phyloP scores from a whole-genome alignment of 1,139 yeast genomes.

The Yamadazyma trypodendri region DNA sequence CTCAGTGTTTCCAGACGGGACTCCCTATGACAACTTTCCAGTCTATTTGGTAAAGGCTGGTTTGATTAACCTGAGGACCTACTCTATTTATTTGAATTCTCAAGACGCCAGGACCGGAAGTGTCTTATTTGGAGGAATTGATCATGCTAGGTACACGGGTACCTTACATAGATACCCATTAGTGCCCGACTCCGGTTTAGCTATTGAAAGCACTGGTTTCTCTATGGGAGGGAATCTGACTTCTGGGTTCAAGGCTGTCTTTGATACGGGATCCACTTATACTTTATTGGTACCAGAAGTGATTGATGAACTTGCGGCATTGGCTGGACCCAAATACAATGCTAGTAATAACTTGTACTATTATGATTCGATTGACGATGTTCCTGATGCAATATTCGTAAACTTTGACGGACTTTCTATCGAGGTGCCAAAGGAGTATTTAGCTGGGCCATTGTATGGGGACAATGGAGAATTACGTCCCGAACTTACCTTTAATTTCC shows the following conservation, averaged over 20 bases:
- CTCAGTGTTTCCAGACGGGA: too few species aligned
- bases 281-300: slow-evolving; percentile 22
- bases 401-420: slow-evolving; percentile 33
- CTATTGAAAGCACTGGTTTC: too few species aligned
- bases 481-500: too few species aligned
- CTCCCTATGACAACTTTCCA: slow-evolving; percentile 30
- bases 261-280: slow-evolving; percentile 32
- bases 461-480: too few species aligned
- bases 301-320: slow-evolving; percentile 18
- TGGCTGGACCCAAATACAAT: slow-evolving; percentile 7
- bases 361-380: slow-evolving; percentile 6
- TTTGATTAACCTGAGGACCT: slow-evolving; percentile 24
- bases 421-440: slow-evolving; percentile 21
- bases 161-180: slow-evolving; percentile 14
- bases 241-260: slow-evolving; percentile 24
- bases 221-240: too few species aligned
- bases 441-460: slow-evolving; percentile 6
- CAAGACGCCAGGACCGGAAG: slow-evolving; percentile 29
- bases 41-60: slow-evolving; percentile 25
- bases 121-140: slow-evolving; percentile 51
- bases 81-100: slow-evolving; percentile 31
- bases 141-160: slow-evolving; percentile 36
- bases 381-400: slow-evolving; percentile 19
- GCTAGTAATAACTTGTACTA: slow-evolving; percentile 7
- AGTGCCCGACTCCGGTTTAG: slow-evolving; percentile 16